Evolutionary conservation across 768 basidiomycete genomes (phyloP), one percentile per base, ranked within the genome.

Genomic region (Tulasnella sp.): DNA sequence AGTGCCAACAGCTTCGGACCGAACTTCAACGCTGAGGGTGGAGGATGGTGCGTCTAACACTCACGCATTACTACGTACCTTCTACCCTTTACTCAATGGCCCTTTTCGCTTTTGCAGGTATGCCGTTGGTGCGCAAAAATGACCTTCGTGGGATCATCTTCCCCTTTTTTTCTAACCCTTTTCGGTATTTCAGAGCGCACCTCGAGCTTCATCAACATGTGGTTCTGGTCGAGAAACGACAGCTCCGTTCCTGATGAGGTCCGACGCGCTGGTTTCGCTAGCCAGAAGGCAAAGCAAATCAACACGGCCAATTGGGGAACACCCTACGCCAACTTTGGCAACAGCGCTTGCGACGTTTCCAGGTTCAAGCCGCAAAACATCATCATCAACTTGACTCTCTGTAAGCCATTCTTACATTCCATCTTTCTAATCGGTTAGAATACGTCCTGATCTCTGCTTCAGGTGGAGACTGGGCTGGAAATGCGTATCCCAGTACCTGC

Each of bases 311-410:
- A 41, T 23, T 65, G 62, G 62, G 60, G 63, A 1, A 47, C 47
- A 13, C 64, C 64, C 2, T 32, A 54, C 17, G 64, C 63, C 42
- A 43, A 50, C 30, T 65, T 65, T 51, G 30, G 21, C 7, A 51
- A 55, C 30, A 24, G 43, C n/a, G 65, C 64, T 51, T 55, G 63
- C 34, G 54, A 65, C 26, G 29, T 42, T 2, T 53, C 62, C 5
- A 43, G 58, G 21, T 65, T 65, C 45, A 53, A 52, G 23, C 58
- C 59, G 13, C 64, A 66, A 47, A 56, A 66, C 47, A 61, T 66
- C 34, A 62, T 66, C 49, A 63, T 66, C 52, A 65, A 66, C 45
- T 51, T 65, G 23, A 63, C 50, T 13, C 49, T 66, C 15, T 66
- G 65, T 61, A 27, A 43, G 48, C 34, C 3, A n/a, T 5, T 21